phyloP scores from a whole-genome alignment of 2,329 filamentous ascomycete species.

The Fonsecaea monophora region DNA sequence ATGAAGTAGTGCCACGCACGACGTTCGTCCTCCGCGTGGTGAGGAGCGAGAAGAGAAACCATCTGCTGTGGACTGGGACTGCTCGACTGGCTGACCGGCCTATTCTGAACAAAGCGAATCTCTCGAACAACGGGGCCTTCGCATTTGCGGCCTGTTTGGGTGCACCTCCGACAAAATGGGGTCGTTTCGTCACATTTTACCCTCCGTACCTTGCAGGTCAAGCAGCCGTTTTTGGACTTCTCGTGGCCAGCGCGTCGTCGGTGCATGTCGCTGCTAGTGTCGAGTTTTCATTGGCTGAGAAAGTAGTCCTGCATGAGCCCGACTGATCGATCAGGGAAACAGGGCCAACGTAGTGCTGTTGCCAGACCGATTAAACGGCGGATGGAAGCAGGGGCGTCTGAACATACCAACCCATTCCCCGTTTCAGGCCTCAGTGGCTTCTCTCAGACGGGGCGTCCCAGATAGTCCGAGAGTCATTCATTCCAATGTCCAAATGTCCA shows the following conservation, averaged over 20 bases:
- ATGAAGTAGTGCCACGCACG: constrained; percentile 34
- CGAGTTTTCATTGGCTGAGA: constrained; percentile 11
- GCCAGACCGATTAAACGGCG: neutral
- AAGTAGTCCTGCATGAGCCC: neutral
- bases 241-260: constrained; percentile 24
- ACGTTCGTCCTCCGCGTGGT: constrained; percentile 27
- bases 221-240: constrained; percentile 35
- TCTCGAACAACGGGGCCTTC: constrained; percentile 27
- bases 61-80: constrained; percentile 24
- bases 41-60: constrained; percentile 26
- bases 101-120: constrained; percentile 27
- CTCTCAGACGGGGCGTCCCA: neutral
- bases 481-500: neutral
- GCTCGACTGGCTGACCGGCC: constrained; percentile 12
- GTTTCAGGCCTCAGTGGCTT: neutral
- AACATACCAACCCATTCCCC: neutral
- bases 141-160: constrained; percentile 31
- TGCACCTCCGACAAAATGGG: constrained; percentile 33
- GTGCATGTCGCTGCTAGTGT: constrained; percentile 11
- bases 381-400: no score
- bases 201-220: constrained; percentile 36
- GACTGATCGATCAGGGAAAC: neutral
- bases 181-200: constrained; percentile 36
- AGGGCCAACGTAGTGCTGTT: neutral
- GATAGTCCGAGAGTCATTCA: neutral